Evolutionary conservation across 768 basidiomycete genomes (phyloP), one percentile per base, ranked within the genome.

Genomic region (Boletus bicolor): DNA sequence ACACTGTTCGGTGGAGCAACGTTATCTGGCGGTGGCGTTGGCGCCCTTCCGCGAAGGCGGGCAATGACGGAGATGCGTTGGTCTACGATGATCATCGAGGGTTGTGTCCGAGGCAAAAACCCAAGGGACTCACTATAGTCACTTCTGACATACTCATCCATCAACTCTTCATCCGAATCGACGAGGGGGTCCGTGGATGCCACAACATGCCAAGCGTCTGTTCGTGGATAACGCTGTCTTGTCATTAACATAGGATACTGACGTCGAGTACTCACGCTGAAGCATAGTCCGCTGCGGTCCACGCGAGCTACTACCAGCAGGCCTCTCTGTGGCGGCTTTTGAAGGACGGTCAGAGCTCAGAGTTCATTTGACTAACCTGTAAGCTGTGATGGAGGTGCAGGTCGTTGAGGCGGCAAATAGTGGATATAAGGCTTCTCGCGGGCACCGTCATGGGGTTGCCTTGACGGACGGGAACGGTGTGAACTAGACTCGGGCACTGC

Each of bases 181-280:
- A 72, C 74, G 15, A 90, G 73, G 15, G 88, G 85, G 64, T 91
- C 87, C 36, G 77, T 77, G 28, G 79, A 81, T 38, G 77, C 77
- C 30, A 84, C 78, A 34, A 82, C 72, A 62, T 86, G 82, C 87
- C 87, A 91, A 7, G 89, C 87, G 55, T 91, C 89, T 91, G 72
- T 34, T 42, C 44, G 46, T 30, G 21, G 34, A 51, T 48, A 21
- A 36, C 28, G 19, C n/a, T 24, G 1, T 14, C 56, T 32, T 35
- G 44, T 35, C 46, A 32, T 38, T 0, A 28, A 55, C 45, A 28
- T 15, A 36, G 24, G 26, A 43, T 15, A 12, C 26, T 15, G 28
- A 17, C 19, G 9, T 50, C 41, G 21, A 26, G 42, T 7, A 66
- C 73, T 55, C 54, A 81, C 79, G 80, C 57, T 79, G 68, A 41